Conservation (phyloP, 2,329 filamentous ascomycete genomes). For the Paracorniculantispora psalliotae region DNA sequence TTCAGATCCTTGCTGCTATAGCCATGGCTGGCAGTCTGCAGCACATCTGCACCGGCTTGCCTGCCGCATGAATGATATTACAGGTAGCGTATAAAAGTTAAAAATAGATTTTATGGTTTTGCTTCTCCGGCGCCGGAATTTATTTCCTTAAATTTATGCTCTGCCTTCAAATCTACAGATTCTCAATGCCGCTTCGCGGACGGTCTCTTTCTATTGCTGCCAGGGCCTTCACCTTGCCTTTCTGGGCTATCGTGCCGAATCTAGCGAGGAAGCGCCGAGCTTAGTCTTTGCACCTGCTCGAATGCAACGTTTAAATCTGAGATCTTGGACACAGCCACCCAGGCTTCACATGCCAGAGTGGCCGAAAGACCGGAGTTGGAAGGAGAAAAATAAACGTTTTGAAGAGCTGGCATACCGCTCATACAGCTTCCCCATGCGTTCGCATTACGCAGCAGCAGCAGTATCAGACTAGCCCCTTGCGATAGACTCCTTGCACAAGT, state of each 20-base stretch:
- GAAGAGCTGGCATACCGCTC: background rate
- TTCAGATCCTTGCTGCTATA: too few species aligned
- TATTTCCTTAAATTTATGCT: background rate
- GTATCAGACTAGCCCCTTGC: background rate
- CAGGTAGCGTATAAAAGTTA: background rate
- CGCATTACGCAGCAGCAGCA: background rate
- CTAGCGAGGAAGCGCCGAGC: background rate
- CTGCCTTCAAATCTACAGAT: background rate
- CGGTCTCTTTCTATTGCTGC: background rate
- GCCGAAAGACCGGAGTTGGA: background rate
- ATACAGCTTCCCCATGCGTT: background rate
- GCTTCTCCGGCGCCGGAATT: background rate
- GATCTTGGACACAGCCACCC: background rate
- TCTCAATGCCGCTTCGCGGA: background rate
- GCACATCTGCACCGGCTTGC: too few species aligned
- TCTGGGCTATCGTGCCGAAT: background rate
- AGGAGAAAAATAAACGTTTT: background rate
- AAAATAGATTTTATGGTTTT: background rate
- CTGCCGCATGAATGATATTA: too few species aligned
- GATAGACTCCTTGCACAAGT: background rate
- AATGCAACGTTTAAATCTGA: background rate
- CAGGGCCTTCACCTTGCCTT: background rate
- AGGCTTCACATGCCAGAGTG: background rate
- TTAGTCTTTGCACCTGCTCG: background rate
- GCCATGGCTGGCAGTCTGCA: too few species aligned